Conservation (phyloP, 768 basidiomycete genomes). For the Candolleomyces eurysporus region DNA sequence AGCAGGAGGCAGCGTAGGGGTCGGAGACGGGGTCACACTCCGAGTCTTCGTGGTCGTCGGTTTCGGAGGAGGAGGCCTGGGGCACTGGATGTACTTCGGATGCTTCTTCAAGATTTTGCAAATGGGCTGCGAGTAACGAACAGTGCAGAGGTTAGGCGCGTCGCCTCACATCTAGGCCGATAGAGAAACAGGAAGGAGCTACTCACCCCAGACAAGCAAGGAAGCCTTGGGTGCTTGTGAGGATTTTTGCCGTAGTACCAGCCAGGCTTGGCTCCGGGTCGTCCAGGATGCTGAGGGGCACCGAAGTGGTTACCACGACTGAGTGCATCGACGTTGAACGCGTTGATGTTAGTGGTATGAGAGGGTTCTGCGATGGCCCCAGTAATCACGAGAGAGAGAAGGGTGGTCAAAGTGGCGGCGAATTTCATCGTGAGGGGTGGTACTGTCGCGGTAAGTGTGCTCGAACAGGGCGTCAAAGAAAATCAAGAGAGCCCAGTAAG, state of each 20-base stretch:
- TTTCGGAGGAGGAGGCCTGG: slow-evolving; percentile 19
- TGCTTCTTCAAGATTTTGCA: slow-evolving; percentile 36
- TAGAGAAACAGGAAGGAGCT: too few relatives aligned
- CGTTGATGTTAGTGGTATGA: neutral
- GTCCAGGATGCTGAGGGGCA: slow-evolving; percentile 38
- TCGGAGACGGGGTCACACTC: slow-evolving; percentile 1
- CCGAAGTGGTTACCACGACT: slow-evolving; percentile 24
- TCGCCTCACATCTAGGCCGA: too few relatives aligned
- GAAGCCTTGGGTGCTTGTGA: slow-evolving; percentile 22
- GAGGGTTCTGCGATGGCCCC: neutral
- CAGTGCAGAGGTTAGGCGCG: too few relatives aligned
- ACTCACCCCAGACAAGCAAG: slow-evolving; percentile 33
- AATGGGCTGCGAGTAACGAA: slow-evolving; percentile 23
- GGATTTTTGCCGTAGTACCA: slow-evolving; percentile 41
- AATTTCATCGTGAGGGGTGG: neutral
- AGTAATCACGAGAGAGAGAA: neutral
- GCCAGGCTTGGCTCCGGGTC: slow-evolving; percentile 29
- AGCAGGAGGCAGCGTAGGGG: slow-evolving; percentile 14
- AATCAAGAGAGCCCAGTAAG: neutral
- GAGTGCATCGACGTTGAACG: slow-evolving; percentile 18
- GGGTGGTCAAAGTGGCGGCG: neutral
- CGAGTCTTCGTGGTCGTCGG: slow-evolving; percentile 11
- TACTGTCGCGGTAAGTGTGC: neutral
- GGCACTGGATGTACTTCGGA: slow-evolving; percentile 39
- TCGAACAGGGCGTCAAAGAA: neutral